Percentiles rank a stretch among this genome's conserved stretches.
Conservation (phyloP, 2,329 filamentous ascomycete species). For the Madurella fahalii region DNA sequence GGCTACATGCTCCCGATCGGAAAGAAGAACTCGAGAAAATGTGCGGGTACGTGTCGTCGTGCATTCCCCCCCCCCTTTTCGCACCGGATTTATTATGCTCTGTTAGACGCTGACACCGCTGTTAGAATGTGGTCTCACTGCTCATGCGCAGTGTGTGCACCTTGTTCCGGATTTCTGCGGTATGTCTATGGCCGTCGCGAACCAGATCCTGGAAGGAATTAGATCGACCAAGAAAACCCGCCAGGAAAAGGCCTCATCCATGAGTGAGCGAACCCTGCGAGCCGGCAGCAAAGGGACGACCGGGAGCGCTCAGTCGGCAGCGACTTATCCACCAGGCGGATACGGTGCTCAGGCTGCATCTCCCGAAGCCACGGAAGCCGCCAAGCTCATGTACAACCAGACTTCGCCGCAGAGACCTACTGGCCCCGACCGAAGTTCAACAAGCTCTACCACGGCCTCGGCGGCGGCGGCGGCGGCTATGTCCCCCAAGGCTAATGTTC, state of each 20-base stretch:
- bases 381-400: constrained; percentile 60
- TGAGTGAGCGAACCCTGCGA: constrained; percentile 66
- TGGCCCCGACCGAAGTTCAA: constrained; percentile 52
- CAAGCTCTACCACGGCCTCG: constrained; percentile 45
- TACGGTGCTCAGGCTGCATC: constrained; percentile 37
- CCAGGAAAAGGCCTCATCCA: constrained; percentile 53
- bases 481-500: constrained; percentile 43
- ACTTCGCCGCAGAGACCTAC: constrained; percentile 47
- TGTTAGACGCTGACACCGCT: background rate
- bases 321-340: constrained; percentile 20
- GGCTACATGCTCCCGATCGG: constrained; percentile 94
- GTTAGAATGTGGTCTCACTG: constrained; percentile 83
- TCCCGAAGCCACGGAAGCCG: constrained; percentile 57
- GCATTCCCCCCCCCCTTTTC: background rate
- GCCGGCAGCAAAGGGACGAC: constrained; percentile 45
- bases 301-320: constrained; percentile 32
- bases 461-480: constrained; percentile 59
- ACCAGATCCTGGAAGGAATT: constrained; percentile 86
- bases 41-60: constrained; percentile 59
- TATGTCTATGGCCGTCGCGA: constrained; percentile 97
- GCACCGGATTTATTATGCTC: too few species aligned
- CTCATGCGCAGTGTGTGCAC: constrained; percentile 86
- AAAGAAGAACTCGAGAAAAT: constrained; percentile 91
- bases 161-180: constrained; percentile 98
- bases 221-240: constrained; percentile 69